Percentiles rank a stretch among this genome's conserved stretches.
Evolutionary conservation across 805 yeast genomes (phyloP).

Genomic region (Danielozyma ontarioensis): DNA sequence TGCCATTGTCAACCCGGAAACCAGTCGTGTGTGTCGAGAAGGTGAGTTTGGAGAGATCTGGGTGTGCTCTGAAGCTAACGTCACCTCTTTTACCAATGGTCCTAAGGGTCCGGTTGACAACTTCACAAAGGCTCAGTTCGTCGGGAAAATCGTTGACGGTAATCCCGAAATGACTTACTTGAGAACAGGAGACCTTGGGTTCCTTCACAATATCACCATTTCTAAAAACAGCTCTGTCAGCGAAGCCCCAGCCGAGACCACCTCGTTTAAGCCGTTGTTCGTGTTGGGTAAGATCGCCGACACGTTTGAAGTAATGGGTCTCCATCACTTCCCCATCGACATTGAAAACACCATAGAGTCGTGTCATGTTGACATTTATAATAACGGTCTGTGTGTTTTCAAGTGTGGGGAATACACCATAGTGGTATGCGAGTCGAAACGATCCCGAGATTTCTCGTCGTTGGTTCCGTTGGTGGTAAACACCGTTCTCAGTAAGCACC

Average conservation of each 20-base stretch:
- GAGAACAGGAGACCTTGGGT: conserved; percentile 93
- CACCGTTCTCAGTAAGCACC: conserved; percentile 73
- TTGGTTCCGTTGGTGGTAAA: conserved; percentile 81
- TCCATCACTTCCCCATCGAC: conserved; percentile 86
- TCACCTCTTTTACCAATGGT: conserved; percentile 52
- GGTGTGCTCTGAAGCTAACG: conserved; percentile 88
- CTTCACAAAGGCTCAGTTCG: conserved; percentile 48
- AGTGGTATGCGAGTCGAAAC: conserved; percentile 62
- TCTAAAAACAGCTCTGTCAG: conserved; percentile 36
- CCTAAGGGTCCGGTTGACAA: conserved; percentile 47
- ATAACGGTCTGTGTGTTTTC: conserved; percentile 57
- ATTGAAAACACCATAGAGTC: conserved; percentile 52
- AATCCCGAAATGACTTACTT: conserved; percentile 61
- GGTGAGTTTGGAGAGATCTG: conserved; percentile 98
- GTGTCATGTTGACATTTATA: conserved; percentile 54
- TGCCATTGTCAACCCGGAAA: conserved; percentile 94
- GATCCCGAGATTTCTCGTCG: conserved; percentile 54
- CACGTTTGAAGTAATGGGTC: conserved; percentile 86
- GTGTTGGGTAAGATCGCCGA: conserved; percentile 80
- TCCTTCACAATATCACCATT: conserved; percentile 66
- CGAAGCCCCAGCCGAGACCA: conserved; percentile 14
- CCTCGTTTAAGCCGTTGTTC: conserved; percentile 68
- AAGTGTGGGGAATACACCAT: conserved; percentile 78
- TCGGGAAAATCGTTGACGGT: conserved; percentile 60
- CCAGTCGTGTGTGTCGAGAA: conserved; percentile 65